These are phyloP conservation scores for Tolypocladium tropicale DNA, from an alignment of 2,329 filamentous ascomycete species.

Conservation along the genomic window DNA sequence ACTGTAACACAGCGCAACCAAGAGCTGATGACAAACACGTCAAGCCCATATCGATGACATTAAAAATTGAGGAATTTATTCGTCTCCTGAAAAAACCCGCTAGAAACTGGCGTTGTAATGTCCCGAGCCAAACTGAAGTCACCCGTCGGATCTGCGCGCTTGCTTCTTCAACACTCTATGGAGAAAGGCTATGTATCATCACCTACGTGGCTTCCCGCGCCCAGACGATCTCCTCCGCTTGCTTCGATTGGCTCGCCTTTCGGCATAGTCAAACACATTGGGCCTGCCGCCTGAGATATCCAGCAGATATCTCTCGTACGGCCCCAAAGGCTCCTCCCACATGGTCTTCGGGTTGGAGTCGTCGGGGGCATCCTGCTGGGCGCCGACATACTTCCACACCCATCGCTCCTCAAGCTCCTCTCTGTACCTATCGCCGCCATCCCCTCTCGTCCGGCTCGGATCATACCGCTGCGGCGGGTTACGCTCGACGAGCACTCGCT, in stretches of 20 bases:
- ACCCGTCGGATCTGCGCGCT: neutral
- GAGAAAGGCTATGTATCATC: neutral
- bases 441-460: neutral
- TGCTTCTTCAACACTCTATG: neutral
- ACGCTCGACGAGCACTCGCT: slow-evolving; percentile 14
- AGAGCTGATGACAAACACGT: no score
- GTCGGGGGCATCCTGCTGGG: slow-evolving; percentile 27
- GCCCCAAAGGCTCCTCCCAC: slow-evolving; percentile 43
- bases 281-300: slow-evolving; percentile 31
- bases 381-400: slow-evolving; percentile 44
- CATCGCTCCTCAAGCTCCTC: slow-evolving; percentile 27
- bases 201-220: neutral
- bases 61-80: no score
- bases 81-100: no score
- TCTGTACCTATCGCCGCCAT: slow-evolving; percentile 9
- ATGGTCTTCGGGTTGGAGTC: slow-evolving; percentile 29
- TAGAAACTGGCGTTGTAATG: neutral
- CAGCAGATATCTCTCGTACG: slow-evolving; percentile 40
- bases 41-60: no score
- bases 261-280: slow-evolving; percentile 32
- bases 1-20: no score
- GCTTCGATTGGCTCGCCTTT: slow-evolving; percentile 11
- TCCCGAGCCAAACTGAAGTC: neutral
- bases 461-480: neutral
- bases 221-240: slow-evolving; percentile 3